Conservation (phyloP, 2,329 filamentous ascomycete species). For the Cadophora luteo-olivacea region DNA sequence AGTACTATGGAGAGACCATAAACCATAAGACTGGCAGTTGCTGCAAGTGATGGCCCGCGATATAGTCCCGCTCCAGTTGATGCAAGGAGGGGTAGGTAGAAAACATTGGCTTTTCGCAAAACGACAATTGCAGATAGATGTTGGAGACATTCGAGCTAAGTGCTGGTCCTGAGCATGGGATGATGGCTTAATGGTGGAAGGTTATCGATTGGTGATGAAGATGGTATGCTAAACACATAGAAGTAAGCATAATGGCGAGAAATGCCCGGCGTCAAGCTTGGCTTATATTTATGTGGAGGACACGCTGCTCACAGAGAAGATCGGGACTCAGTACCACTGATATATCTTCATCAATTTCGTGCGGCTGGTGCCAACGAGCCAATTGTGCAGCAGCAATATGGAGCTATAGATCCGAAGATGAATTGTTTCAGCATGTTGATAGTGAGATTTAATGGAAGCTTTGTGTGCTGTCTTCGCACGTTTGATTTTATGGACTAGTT, state of each 20-base stretch:
- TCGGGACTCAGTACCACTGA: neutral
- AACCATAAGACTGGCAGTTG: neutral
- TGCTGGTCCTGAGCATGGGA: neutral
- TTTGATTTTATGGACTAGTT: no score
- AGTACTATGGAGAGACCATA: constrained; percentile 26
- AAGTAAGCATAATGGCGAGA: neutral
- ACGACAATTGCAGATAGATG: neutral
- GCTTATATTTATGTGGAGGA: neutral
- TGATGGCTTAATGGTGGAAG: neutral
- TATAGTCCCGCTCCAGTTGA: neutral
- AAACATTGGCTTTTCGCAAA: neutral
- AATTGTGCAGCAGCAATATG: neutral
- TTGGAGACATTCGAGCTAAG: neutral
- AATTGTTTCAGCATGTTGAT: neutral
- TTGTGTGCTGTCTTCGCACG: no score
- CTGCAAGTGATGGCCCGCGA: neutral
- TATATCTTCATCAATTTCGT: neutral
- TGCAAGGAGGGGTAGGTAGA: neutral
- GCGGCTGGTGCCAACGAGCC: neutral
- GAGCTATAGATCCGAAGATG: neutral
- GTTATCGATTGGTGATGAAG: no score
- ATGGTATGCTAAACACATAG: neutral
- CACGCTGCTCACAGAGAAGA: neutral
- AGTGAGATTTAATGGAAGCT: neutral
- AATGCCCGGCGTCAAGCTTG: neutral